Percentiles rank a stretch among this genome's conserved stretches.
phyloP scores from a whole-genome alignment of 352 stramenopile species.

The Pythium angustatum region DNA sequence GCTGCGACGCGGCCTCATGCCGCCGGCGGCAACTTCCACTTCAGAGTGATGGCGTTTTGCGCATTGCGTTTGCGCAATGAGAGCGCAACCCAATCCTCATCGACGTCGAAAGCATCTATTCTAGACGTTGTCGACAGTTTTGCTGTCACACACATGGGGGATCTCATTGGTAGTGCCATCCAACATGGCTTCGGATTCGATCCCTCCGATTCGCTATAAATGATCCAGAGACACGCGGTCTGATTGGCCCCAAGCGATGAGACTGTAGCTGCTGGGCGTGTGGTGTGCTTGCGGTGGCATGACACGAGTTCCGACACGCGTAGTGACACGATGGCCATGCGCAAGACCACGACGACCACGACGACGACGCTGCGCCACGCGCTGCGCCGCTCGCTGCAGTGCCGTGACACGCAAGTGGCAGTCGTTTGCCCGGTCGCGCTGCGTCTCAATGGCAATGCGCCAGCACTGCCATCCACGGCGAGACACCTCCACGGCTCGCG shows the following conservation, averaged over 20 bases:
- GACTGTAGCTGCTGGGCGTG: conserved; percentile 1
- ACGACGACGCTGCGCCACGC: not conserved
- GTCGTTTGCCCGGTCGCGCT: not conserved
- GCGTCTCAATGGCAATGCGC: not conserved
- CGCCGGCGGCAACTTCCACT: conserved; percentile 24
- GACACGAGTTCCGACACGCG: conserved; percentile 1
- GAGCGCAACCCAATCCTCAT: not conserved
- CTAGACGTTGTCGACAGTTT: conserved; percentile 4
- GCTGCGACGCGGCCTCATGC: too few species aligned
- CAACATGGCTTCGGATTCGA: conserved; percentile 1
- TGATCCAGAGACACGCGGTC: not conserved
- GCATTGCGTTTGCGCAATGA: conserved; percentile 30
- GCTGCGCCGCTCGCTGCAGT: conserved; percentile 18
- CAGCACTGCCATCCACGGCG: too few species aligned
- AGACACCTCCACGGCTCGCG: conserved; percentile 22
- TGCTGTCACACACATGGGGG: not conserved
- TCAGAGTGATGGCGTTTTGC: conserved; percentile 28
- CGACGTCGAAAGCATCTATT: not conserved
- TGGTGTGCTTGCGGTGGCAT: not conserved
- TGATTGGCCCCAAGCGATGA: conserved; percentile 11
- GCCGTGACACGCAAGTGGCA: not conserved
- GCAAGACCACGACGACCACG: not conserved
- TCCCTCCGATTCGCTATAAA: conserved; percentile 9
- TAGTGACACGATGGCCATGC: not conserved
- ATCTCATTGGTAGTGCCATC: not conserved